Conservation (phyloP, 352 stramenopile genomes). For the Elongisporangium anandrum region DNA sequence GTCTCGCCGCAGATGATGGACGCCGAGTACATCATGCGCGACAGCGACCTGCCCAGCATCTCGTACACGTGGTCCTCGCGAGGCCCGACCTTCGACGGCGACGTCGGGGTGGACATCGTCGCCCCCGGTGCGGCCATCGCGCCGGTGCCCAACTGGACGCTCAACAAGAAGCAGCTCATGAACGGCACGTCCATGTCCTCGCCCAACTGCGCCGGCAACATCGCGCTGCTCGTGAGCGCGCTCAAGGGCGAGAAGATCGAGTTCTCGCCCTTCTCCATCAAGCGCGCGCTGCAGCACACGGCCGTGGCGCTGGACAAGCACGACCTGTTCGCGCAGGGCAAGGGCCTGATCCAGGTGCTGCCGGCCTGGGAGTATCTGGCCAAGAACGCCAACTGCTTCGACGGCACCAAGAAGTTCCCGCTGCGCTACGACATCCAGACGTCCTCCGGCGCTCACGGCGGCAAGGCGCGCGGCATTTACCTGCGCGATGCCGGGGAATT, state of each 20-base stretch:
- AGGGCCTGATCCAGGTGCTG: conserved; percentile 77
- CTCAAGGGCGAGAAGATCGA: conserved; percentile 77
- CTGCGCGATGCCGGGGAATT: conserved; percentile 82
- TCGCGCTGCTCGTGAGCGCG: conserved; percentile 91
- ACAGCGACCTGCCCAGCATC: conserved; percentile 54
- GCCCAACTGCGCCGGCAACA: conserved; percentile 92
- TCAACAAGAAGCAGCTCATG: conserved; percentile 96
- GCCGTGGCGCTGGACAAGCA: conserved; percentile 59
- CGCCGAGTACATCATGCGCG: conserved; percentile 86
- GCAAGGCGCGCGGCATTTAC: conserved; percentile 73
- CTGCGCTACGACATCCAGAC: conserved; percentile 49
- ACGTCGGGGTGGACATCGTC: conserved; percentile 88
- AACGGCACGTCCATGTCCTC: conserved; percentile 97
- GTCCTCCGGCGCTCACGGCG: conserved; percentile 19
- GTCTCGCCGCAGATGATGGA: conserved; percentile 95
- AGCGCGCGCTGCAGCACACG: conserved; percentile 85
- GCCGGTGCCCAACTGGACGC: conserved; percentile 92
- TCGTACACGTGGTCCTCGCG: conserved; percentile 92
- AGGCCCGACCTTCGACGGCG: conserved; percentile 91
- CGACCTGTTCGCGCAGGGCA: conserved; percentile 72
- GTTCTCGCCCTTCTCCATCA: conserved; percentile 87
- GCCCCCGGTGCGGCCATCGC: conserved; percentile 94
- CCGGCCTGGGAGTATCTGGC: conserved; percentile 69
- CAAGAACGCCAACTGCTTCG: conserved; percentile 43
- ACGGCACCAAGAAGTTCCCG: conserved; percentile 63